Evolutionary conservation across 2,329 filamentous ascomycete genomes (phyloP).

Genomic region (Blastomyces silverae): DNA sequence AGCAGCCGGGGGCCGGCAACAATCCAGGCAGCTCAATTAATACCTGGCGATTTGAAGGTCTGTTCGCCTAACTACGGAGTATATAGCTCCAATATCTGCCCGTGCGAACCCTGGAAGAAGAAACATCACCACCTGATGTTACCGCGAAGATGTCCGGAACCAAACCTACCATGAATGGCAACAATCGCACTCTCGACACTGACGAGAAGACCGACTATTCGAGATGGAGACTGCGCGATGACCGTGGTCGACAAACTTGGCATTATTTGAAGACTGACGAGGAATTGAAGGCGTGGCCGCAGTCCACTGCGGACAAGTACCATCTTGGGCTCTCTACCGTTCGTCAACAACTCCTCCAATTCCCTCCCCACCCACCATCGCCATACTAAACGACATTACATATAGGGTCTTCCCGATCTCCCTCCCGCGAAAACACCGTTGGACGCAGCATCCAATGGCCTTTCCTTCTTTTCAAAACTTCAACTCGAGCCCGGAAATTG

Average conservation of each 20-base stretch:
- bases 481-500: constrained; percentile 87
- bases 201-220: constrained; percentile 63
- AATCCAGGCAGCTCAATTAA: too few relatives aligned
- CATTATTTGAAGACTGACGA: constrained; percentile 74
- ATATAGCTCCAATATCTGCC: too few relatives aligned
- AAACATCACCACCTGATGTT: too few relatives aligned
- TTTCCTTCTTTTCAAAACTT: constrained; percentile 81
- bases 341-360: constrained; percentile 23
- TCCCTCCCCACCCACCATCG: background rate
- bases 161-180: constrained; percentile 29
- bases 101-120: too few relatives aligned
- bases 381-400: background rate
- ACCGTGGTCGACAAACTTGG: constrained; percentile 85
- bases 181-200: constrained; percentile 8
- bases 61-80: too few relatives aligned
- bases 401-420: constrained; percentile 66
- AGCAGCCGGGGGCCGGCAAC: too few relatives aligned
- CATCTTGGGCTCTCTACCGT: constrained; percentile 75
- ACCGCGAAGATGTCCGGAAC: constrained; percentile 21
- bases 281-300: constrained; percentile 69
- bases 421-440: constrained; percentile 64
- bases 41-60: too few relatives aligned
- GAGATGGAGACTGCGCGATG: constrained; percentile 77
- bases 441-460: constrained; percentile 71
- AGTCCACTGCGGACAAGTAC: constrained; percentile 83